Evolutionary conservation across 352 stramenopile species (phyloP).

Genomic region (Pythium aquatile): DNA sequence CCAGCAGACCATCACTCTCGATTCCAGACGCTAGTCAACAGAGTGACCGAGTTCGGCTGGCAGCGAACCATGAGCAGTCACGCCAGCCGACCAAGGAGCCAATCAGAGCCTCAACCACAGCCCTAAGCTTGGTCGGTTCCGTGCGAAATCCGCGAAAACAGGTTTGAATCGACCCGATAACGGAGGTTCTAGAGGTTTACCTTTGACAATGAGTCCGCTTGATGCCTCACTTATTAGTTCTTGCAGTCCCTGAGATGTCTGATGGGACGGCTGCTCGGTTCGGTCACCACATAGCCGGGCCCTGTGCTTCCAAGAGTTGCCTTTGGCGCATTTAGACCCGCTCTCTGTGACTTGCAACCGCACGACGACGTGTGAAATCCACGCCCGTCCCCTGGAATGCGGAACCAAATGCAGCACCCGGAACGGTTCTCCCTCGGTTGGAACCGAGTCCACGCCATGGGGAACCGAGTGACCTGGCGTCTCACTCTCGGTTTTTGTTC

Average conservation of each 20-base stretch:
- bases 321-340: conserved; percentile 3
- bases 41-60: conserved; percentile 4
- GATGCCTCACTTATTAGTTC: not conserved
- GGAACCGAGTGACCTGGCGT: not conserved
- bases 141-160: not conserved
- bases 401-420: not conserved
- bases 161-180: not conserved
- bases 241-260: conserved; percentile 3
- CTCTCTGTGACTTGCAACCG: not conserved
- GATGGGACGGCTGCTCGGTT: conserved; percentile 5
- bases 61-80: conserved; percentile 6
- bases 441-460: not conserved
- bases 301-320: not conserved
- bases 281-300: not conserved
- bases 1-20: not conserved
- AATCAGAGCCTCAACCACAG: conserved; percentile 15
- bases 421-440: too few relatives aligned
- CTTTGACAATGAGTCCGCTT: not conserved
- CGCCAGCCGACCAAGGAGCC: conserved; percentile 5
- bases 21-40: not conserved
- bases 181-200: not conserved
- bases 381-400: not conserved
- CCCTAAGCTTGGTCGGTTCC: conserved; percentile 1
- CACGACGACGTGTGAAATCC: conserved; percentile 5
- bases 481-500: conserved; percentile 19